A percentile compares a stretch with the other conserved stretches of the same genome.
Evolutionary conservation across 164 flowering plant species (phyloP).

Genomic region (Echeveria elegans): DNA sequence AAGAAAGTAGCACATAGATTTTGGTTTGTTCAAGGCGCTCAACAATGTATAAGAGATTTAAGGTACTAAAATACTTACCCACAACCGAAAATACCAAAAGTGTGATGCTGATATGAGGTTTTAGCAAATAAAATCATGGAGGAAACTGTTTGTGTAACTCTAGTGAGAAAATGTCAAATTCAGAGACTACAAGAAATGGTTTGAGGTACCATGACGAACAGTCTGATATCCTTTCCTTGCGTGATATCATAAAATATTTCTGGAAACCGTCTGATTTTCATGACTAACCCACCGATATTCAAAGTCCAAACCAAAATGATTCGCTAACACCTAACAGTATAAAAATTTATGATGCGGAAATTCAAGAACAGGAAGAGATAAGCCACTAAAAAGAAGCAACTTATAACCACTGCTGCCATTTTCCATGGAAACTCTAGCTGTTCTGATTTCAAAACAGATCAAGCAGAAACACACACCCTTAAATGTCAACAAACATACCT

Average conservation of each 20-base stretch:
- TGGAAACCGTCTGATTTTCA: slow-evolving; percentile 19
- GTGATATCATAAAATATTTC: slow-evolving; percentile 24
- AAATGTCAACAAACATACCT: no score
- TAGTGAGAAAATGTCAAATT: not conserved
- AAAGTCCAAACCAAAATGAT: no score
- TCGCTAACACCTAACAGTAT: no score
- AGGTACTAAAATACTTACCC: slow-evolving; percentile 32
- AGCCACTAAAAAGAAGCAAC: no score
- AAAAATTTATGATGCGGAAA: no score
- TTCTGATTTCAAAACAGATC: no score
- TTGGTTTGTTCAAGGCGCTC: slow-evolving; percentile 17
- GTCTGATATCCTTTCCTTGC: slow-evolving; percentile 26
- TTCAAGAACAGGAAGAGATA: no score
- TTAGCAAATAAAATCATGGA: not conserved
- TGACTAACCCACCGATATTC: no score
- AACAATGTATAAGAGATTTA: slow-evolving; percentile 33
- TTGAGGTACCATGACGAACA: slow-evolving; percentile 27
- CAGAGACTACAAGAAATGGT: not conserved
- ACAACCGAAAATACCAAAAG: slow-evolving; percentile 37
- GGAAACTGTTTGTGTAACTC: not conserved
- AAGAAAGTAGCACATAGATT: not conserved
- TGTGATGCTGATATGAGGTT: slow-evolving; percentile 17
- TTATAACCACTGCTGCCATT: no score
- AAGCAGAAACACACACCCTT: no score
- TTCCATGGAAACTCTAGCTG: no score